Evolutionary conservation across 2,329 filamentous ascomycete species (phyloP).

Genomic region (Aspergillus ruber): DNA sequence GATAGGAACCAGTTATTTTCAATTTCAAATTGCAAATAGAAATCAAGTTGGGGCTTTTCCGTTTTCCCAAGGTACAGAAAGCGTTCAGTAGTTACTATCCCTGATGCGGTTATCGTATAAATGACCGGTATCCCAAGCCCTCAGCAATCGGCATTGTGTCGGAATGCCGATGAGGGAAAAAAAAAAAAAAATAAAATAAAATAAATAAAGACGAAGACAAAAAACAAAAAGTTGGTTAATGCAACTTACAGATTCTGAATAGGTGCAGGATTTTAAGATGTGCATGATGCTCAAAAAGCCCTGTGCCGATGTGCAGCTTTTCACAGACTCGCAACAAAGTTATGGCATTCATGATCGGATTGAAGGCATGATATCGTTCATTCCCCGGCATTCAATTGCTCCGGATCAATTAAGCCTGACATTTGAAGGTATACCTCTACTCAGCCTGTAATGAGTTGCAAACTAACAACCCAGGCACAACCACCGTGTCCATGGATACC

Average conservation of each 20-base stretch:
- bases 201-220: no score
- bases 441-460: neutral
- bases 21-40: no score
- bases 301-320: neutral
- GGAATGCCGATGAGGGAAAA: neutral
- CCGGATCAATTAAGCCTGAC: neutral
- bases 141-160: neutral
- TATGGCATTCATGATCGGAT: slow-evolving; percentile 7
- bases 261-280: no score
- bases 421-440: slow-evolving; percentile 3
- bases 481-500: slow-evolving; percentile 6
- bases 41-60: no score
- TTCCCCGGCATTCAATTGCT: slow-evolving; percentile 2
- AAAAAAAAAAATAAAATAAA: no score
- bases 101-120: neutral
- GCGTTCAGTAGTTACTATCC: neutral
- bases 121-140: neutral
- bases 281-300: neutral
- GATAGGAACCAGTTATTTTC: no score
- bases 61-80: neutral
- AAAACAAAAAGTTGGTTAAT: neutral
- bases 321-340: neutral
- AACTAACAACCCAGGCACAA: slow-evolving; percentile 6
- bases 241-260: neutral
- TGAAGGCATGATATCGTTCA: slow-evolving; percentile 6